A percentile compares a stretch with the other conserved stretches of the same genome.
phyloP scores from a whole-genome alignment of 257 asterid genomes.

The Solanum clarkiae region DNA sequence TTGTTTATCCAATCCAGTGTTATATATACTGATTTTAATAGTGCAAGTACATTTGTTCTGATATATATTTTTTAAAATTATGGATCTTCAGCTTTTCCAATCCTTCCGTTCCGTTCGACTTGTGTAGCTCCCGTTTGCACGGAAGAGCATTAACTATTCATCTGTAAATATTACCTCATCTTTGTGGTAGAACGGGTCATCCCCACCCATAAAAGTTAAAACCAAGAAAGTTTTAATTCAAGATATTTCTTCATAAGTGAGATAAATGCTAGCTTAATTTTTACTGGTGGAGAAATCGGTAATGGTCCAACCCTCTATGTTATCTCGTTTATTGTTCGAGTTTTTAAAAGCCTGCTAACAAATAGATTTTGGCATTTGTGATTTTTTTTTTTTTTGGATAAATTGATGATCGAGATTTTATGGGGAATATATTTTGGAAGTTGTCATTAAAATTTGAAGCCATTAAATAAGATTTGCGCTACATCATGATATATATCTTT shows the following conservation, averaged over 20 bases:
- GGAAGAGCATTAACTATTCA: background rate
- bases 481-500: background rate
- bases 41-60: background rate
- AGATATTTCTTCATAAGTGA: background rate
- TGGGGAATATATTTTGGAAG: background rate
- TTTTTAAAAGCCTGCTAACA: background rate
- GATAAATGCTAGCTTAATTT: background rate
- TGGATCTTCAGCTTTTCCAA: background rate
- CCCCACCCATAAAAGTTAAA: background rate
- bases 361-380: background rate
- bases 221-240: background rate
- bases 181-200: background rate
- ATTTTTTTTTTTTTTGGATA: background rate
- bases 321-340: background rate
- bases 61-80: background rate
- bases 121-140: background rate
- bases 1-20: background rate
- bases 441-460: background rate
- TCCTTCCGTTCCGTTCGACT: background rate
- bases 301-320: background rate
- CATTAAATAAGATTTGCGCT: background rate
- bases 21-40: background rate
- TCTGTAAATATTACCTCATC: background rate
- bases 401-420: background rate
- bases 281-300: background rate